phyloP scores from a whole-genome alignment of 140 eudicot species.

The Flaveria floridana region DNA sequence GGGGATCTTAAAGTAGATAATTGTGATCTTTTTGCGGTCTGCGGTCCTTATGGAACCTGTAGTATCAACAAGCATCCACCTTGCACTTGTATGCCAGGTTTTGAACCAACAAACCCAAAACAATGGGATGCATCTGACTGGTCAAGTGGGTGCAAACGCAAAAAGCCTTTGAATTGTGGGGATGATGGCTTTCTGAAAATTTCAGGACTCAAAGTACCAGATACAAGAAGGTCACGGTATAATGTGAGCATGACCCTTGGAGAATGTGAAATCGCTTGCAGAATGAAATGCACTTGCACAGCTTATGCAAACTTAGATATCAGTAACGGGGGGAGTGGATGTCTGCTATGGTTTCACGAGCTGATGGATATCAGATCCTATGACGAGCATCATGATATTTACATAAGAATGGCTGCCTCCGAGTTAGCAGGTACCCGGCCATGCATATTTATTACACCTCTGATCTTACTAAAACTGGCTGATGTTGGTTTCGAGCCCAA shows the following conservation, averaged over 20 bases:
- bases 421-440: constrained; percentile 27
- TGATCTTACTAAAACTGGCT: neutral
- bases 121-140: constrained; percentile 10
- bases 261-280: too few relatives aligned
- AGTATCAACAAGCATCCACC: too few relatives aligned
- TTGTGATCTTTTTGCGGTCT: constrained; percentile 23
- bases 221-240: constrained; percentile 16
- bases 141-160: constrained; percentile 21
- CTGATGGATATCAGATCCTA: constrained; percentile 30
- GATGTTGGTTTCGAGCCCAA: neutral
- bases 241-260: too few relatives aligned
- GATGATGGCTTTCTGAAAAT: constrained; percentile 30
- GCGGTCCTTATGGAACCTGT: constrained; percentile 23
- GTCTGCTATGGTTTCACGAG: constrained; percentile 31
- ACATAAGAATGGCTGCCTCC: constrained; percentile 30
- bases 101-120: neutral
- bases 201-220: constrained; percentile 32
- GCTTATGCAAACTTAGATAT: too few relatives aligned
- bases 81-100: too few relatives aligned
- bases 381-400: constrained; percentile 18
- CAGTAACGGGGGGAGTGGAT: too few relatives aligned
- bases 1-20: neutral
- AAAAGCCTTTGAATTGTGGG: constrained; percentile 9
- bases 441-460: neutral
- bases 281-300: too few relatives aligned